These are phyloP conservation scores for Atkinsonella hypoxylon DNA, from an alignment of 2,329 filamentous ascomycete species.

Conservation along the genomic window DNA sequence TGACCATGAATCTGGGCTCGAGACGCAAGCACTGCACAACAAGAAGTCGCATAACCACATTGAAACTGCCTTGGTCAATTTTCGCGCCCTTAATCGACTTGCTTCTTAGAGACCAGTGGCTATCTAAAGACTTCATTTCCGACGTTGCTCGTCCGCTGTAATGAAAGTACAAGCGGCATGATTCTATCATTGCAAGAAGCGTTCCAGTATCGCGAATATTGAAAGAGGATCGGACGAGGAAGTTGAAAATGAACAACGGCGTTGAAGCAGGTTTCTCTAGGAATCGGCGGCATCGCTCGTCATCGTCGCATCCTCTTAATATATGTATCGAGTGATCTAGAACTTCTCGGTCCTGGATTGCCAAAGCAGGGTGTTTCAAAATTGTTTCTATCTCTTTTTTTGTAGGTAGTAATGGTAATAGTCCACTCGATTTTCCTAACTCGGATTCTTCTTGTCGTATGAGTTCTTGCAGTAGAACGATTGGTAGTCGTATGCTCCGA, in stretches of 20 bases:
- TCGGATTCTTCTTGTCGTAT: slow-evolving; percentile 14
- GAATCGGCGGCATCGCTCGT: slow-evolving; percentile 21
- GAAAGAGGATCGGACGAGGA: slow-evolving; percentile 17
- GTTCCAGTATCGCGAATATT: slow-evolving; percentile 13
- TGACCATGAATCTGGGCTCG: slow-evolving; percentile 21
- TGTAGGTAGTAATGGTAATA: slow-evolving; percentile 16
- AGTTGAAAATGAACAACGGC: slow-evolving; percentile 20
- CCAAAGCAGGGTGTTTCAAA: slow-evolving; percentile 10
- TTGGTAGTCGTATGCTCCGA: slow-evolving; percentile 16
- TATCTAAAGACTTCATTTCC: neutral
- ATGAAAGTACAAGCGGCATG: slow-evolving; percentile 12
- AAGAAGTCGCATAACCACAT: slow-evolving; percentile 14
- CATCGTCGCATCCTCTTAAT: slow-evolving; percentile 17
- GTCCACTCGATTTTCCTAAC: slow-evolving; percentile 7
- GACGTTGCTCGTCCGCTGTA: neutral
- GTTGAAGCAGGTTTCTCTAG: slow-evolving; percentile 13
- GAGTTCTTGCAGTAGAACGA: slow-evolving; percentile 21
- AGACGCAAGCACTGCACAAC: slow-evolving; percentile 19
- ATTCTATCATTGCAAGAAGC: slow-evolving; percentile 16
- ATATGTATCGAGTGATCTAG: slow-evolving; percentile 18
- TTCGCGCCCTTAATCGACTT: neutral
- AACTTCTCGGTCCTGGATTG: slow-evolving; percentile 11
- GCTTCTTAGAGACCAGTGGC: slow-evolving; percentile 1
- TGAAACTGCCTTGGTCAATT: slow-evolving; percentile 14
- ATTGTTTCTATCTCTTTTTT: slow-evolving; percentile 13